Base-by-base conservation (phyloP, 2,329 filamentous ascomycete genomes). In the Sarocladium oryzae region DNA sequence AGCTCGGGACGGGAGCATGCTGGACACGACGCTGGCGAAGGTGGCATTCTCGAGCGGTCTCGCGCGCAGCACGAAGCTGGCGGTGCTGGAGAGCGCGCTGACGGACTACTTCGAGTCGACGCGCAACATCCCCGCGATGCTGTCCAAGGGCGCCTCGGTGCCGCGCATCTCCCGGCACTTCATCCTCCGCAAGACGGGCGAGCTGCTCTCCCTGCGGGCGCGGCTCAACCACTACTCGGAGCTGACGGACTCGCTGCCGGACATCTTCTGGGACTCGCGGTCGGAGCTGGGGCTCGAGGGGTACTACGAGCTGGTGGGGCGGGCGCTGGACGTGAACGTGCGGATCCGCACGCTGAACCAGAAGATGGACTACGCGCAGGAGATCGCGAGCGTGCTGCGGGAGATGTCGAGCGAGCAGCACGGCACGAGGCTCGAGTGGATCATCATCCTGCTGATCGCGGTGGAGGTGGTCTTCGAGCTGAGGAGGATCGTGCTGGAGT, bases 201-300 rank as follows among this genome's bases (percentile, higher is more conserved):
- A 97, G 67, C 77, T 99, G 6, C 79, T 97, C 16, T 86, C 85
- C 61, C 82, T 97, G 49, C 85, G 93, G 43, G 92, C 92, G 1
- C 90, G 96, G 62, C 77, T 99, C 46, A 99, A 99, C 64, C 86
- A 97, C 59, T 97, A 97, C 72, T 95, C 89, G 1, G 93, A 97
- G 68, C 80, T 99, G 30, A 97, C 93, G 0, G 93, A 99, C 69
- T 89, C 88, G 16, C 77, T 97, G 16, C 93, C 93, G 0, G 93
- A 99, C 68, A 82, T 97, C 41, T 96, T 99, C 71, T 99, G 93
- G 93, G 93, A 99, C 66, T 87, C 81, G 59, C 81, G 84, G 48
- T 86, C 93, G 60, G 91, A 96, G 66, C 81, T 96, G 2, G 88
- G 90, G 1, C 77, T 99, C 2, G 93, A 96, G 66, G 87, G 86